Evolutionary conservation across 306 rosid genomes (phyloP).

Genomic region (Parietaria judaica): DNA sequence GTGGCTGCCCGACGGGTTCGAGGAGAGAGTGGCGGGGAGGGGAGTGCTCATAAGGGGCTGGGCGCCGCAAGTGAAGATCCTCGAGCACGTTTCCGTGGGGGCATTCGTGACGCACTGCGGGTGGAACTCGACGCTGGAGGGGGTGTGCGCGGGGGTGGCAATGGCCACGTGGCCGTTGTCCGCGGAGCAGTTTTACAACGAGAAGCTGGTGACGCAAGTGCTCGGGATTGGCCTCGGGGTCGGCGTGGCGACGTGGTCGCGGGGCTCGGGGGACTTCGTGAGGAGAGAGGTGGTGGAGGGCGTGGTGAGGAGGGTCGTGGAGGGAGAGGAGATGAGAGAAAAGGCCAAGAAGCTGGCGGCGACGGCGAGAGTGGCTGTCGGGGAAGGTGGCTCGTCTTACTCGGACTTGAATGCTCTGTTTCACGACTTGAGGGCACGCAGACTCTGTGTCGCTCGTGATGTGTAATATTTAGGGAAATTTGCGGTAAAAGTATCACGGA

Average conservation of each 20-base stretch:
- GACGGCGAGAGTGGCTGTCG: slow-evolving; percentile 11
- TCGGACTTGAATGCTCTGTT: slow-evolving; percentile 9
- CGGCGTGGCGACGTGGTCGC: neutral
- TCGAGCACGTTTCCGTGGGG: slow-evolving; percentile 27
- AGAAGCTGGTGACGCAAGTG: slow-evolving; percentile 28
- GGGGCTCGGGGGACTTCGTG: slow-evolving; percentile 4
- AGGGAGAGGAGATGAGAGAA: slow-evolving; percentile 18
- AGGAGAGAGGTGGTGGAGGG: slow-evolving; percentile 6
- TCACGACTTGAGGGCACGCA: slow-evolving; percentile 5
- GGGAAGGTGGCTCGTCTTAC: slow-evolving; percentile 21
- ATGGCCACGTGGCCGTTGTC: slow-evolving; percentile 36
- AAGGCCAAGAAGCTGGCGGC: slow-evolving; percentile 10
- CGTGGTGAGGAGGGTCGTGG: slow-evolving; percentile 9
- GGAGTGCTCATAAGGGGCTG: slow-evolving; percentile 26
- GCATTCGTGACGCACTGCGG: slow-evolving; percentile 38
- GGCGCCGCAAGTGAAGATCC: slow-evolving; percentile 34
- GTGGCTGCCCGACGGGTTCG: slow-evolving; percentile 21
- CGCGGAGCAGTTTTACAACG: slow-evolving; percentile 27
- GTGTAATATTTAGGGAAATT: neutral
- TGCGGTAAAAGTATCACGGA: neutral
- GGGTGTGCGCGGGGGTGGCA: slow-evolving; percentile 21
- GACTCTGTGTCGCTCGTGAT: neutral
- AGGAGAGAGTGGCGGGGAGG: slow-evolving; percentile 8
- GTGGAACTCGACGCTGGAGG: slow-evolving; percentile 34
- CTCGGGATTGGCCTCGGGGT: slow-evolving; percentile 22